Base-by-base conservation (phyloP, 164 flowering plant genomes). In the Vitis riparia region DNA sequence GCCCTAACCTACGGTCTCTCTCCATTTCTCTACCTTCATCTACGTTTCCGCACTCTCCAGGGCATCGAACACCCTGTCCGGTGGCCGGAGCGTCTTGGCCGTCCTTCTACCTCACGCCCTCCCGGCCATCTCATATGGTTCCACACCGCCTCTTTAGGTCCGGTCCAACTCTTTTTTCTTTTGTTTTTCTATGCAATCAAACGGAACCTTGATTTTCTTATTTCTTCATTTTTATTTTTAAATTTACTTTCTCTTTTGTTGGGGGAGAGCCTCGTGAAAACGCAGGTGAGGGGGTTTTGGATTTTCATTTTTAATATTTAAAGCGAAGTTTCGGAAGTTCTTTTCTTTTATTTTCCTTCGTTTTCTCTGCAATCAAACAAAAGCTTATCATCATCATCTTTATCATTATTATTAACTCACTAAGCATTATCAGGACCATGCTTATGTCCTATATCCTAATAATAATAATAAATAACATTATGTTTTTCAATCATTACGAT, bases 131-230 rank as follows among this genome's bases (percentile, higher is more conserved):
- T 95, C 75, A 67, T 91, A 72, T 91, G 96, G 93, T 93, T 95
- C 74, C 99, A 95, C 71, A 97, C 99, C 73, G 99, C 93, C 75
- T 93, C 99, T 17, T 73, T 95, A 78, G 98, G 97, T 90, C 47
- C 14, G 65, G 5, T 47, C 30, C 15, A 44, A 16, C 8, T n/a
- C 19, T 65, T 49, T 6, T 19, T 55, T 27, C 3, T 32, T 53
- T 23, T 55, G 14, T 8, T 56, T 51, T 23, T 68, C 15, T 32
- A 19, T 16, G 27, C 27, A 56, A 19, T 10, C 29, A 56, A 56
- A 16, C 29, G 62, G 37, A 37, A n/a, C 27, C 9, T n/a, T 55
- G 12, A 2, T 37, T 59, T 60, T 15, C 0, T 27, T 32, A 30
- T 60, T 37, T 60, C 8, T 58, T 23, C 30, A 0, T 9, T 66